A percentile compares a stretch with the other conserved stretches of the same genome.
Evolutionary conservation across 345 rosid species (phyloP).

Genomic region (Sonneratia caseolaris): DNA sequence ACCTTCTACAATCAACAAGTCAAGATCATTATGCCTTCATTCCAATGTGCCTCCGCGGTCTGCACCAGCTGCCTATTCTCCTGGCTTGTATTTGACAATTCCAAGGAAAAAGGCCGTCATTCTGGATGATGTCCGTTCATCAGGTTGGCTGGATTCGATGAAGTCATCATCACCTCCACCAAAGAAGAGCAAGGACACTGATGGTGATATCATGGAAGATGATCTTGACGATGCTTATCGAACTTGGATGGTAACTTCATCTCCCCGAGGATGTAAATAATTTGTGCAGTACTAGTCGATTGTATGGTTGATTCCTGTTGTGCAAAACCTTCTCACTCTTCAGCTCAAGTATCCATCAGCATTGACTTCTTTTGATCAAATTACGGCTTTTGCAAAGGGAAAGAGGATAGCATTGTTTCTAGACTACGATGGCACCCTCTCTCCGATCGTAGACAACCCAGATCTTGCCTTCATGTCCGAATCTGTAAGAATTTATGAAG

Average conservation of each 20-base stretch:
- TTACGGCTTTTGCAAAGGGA: constrained; percentile 5
- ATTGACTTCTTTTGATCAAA: constrained; percentile 9
- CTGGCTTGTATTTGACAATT: constrained; percentile 39
- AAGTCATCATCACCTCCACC: constrained; percentile 70
- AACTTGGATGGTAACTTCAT: constrained; percentile 74
- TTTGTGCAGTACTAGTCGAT: background rate
- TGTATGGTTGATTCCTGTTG: background rate
- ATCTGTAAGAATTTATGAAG: constrained; percentile 4
- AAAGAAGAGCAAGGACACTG: constrained; percentile 25
- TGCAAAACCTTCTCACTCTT: constrained; percentile 1
- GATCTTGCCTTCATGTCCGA: constrained; percentile 18
- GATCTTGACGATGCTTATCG: constrained; percentile 46
- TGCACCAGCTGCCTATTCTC: constrained; percentile 32
- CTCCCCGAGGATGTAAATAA: constrained; percentile 52
- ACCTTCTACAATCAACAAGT: constrained; percentile 45
- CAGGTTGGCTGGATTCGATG: constrained; percentile 78
- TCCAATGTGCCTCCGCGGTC: constrained; percentile 34
- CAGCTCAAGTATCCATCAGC: constrained; percentile 19
- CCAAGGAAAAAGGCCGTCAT: constrained; percentile 72
- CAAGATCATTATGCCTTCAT: constrained; percentile 37
- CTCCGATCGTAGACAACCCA: constrained; percentile 18
- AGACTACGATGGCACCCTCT: constrained; percentile 21
- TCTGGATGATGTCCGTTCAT: constrained; percentile 65
- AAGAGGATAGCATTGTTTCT: constrained; percentile 16
- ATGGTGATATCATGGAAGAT: constrained; percentile 25